Evolutionary conservation across 1,284 basidiomycete species (phyloP), one percentile per base, ranked within the genome.

Genomic region (Apiotrichum siamense): DNA sequence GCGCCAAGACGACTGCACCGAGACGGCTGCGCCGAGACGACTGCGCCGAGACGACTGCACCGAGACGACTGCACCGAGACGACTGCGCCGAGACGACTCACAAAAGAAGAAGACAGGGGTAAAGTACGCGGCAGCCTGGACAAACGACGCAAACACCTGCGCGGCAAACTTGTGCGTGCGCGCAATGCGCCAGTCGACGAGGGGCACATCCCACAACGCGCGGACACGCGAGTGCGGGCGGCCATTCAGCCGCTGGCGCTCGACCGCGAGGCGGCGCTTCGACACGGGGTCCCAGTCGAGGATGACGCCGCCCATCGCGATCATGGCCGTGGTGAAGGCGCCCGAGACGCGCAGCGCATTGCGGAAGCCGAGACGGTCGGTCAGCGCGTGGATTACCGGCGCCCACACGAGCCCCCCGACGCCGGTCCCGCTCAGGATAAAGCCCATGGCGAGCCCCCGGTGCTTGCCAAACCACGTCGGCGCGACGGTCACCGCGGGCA

Each of bases 101-200:
- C 36, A 61, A 41, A 67, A 62, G 56, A 65, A 67, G 57, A 63
- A 67, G 17, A 65, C 53, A 12, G 65, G 65, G 3, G 63, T 59
- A 41, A 63, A 67, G 48, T 67, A 67, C n/a, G 57, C 64, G 4
- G 62, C 57, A 7, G 49, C 31, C 47, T 67, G 65, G 13, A 63
- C 36, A 7, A 52, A 29, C 0, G 56, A 38, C 10, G 51, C 58
- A 17, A 64, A 2, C 17, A 61, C 45, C 49, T 67, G 62, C 6
- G 52, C 58, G 23, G 42, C 23, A 42, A 67, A 67, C 47, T 51
- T 54, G 9, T 44, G 35, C 4, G 44, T 47, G 18, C 53, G 49
- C 0, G 64, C 65, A 17, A 64, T 55, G 1, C 59, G 54, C 64
- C 61, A 63, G 44, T 64, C 40, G 48, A 65, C 55, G n/a, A 65